These are phyloP conservation scores for Triadica sebifera DNA, from an alignment of 345 rosid genomes.

Conservation along the genomic window DNA sequence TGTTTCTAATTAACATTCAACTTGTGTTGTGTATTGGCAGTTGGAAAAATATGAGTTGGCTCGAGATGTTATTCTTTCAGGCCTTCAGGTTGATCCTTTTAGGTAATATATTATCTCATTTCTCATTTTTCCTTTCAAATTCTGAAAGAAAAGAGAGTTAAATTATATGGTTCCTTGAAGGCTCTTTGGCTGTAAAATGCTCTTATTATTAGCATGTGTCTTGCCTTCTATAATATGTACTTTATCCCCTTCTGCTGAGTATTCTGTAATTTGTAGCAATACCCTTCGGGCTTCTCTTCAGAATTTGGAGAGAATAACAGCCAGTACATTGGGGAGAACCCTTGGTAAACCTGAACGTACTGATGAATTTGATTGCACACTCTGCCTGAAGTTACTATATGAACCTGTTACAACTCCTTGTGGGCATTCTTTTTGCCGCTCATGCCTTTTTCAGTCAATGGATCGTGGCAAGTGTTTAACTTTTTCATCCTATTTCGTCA, in stretches of 20 bases:
- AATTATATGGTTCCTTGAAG: not conserved
- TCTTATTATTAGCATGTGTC: slow-evolving; percentile 5
- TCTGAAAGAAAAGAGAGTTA: slow-evolving; percentile 5
- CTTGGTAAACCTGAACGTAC: slow-evolving; percentile 55
- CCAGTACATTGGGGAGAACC: slow-evolving; percentile 36
- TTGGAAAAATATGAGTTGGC: slow-evolving; percentile 86
- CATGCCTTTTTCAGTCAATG: slow-evolving; percentile 90
- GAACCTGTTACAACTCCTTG: slow-evolving; percentile 94
- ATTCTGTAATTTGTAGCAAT: slow-evolving; percentile 59
- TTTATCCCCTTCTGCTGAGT: slow-evolving; percentile 19
- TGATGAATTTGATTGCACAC: slow-evolving; percentile 90
- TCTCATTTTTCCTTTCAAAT: not conserved
- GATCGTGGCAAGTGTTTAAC: slow-evolving; percentile 63
- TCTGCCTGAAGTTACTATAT: slow-evolving; percentile 82
- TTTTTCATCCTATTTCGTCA: slow-evolving; percentile 14
- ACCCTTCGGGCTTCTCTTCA: slow-evolving; percentile 68
- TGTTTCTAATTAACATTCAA: not conserved
- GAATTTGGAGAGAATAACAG: slow-evolving; percentile 49
- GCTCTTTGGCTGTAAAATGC: not conserved
- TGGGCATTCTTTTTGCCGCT: slow-evolving; percentile 93
- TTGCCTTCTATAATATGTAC: not conserved
- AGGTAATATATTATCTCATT: slow-evolving; percentile 45
- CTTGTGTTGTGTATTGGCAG: slow-evolving; percentile 38
- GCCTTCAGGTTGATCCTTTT: slow-evolving; percentile 85
- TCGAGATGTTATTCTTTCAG: slow-evolving; percentile 65